Evolutionary conservation across 73 alveolate species (phyloP).

Genomic region (Blepharisma stoltei): DNA sequence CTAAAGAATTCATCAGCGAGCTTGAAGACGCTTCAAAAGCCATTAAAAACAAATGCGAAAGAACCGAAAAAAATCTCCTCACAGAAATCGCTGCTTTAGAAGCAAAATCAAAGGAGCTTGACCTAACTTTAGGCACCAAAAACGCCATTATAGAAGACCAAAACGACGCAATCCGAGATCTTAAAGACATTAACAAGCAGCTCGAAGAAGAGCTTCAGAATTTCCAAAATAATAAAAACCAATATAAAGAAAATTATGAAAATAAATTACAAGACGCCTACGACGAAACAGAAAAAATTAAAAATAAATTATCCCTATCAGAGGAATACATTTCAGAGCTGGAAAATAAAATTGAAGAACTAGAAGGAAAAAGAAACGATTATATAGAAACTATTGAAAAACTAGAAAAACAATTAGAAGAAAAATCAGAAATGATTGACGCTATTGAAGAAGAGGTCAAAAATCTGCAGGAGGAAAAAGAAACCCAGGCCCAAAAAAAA

Average conservation of each 20-base stretch:
- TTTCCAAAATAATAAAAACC: conserved; percentile 32
- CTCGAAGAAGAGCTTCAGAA: conserved; percentile 42
- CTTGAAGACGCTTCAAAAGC: conserved; percentile 34
- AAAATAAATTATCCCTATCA: conserved; percentile 30
- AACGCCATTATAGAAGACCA: conserved; percentile 61
- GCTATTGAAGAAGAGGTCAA: conserved; percentile 26
- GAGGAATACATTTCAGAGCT: not conserved
- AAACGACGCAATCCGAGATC: conserved; percentile 33
- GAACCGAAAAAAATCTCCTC: conserved; percentile 23
- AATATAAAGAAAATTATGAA: conserved; percentile 39
- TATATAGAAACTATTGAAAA: conserved; percentile 5
- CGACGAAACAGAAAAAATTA: conserved; percentile 42
- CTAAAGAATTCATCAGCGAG: conserved; percentile 30
- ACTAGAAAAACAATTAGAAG: conserved; percentile 33
- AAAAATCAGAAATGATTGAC: conserved; percentile 29
- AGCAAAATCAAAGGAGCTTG: conserved; percentile 35
- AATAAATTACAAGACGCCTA: conserved; percentile 46
- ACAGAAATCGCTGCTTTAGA: conserved; percentile 42
- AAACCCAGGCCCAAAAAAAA: not conserved
- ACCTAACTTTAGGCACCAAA: conserved; percentile 38
- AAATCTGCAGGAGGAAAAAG: conserved; percentile 9
- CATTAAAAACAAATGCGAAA: conserved; percentile 13
- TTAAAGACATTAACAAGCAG: conserved; percentile 31
- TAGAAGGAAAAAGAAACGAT: conserved; percentile 27
- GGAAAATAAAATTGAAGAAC: conserved; percentile 41